Conservation (phyloP, 257 asterid genomes). For the Nicotiana tomentosiformis region DNA sequence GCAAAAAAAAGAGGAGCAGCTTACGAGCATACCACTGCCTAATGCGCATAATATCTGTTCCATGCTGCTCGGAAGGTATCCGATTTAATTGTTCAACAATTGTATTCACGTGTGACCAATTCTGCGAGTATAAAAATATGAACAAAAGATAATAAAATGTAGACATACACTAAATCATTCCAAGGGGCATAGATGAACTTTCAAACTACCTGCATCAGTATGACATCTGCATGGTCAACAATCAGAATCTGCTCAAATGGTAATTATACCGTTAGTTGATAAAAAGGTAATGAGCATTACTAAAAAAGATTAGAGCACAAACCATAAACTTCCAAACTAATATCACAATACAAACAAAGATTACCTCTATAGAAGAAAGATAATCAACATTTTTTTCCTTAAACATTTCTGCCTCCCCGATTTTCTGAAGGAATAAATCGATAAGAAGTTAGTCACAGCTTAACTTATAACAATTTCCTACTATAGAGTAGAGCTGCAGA, state of each 20-base stretch:
- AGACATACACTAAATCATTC: conserved; percentile 5
- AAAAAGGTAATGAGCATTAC: conserved; percentile 6
- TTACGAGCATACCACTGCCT: conserved; percentile 68
- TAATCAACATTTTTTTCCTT: conserved; percentile 92
- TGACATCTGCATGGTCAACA: conserved; percentile 89
- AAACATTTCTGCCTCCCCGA: conserved; percentile 66
- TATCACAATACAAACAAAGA: not conserved
- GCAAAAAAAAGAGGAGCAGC: conserved; percentile 5
- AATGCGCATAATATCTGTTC: conserved; percentile 91
- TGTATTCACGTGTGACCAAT: conserved; percentile 86
- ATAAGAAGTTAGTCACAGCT: not conserved
- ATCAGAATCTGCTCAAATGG: conserved; percentile 60
- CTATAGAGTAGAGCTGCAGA: conserved; percentile 1
- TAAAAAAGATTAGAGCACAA: not conserved
- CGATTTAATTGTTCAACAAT: conserved; percentile 66
- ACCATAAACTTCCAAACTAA: not conserved
- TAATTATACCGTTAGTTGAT: conserved; percentile 11
- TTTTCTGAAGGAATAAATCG: conserved; percentile 55
- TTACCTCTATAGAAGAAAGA: conserved; percentile 94
- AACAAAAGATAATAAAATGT: conserved; percentile 10
- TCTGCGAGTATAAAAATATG: conserved; percentile 39
- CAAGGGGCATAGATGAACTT: conserved; percentile 3
- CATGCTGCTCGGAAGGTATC: conserved; percentile 80
- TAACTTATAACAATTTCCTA: not conserved
- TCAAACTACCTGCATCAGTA: conserved; percentile 76